Conservation (phyloP, 352 stramenopile genomes). For the Globisporangium alternatum region DNA sequence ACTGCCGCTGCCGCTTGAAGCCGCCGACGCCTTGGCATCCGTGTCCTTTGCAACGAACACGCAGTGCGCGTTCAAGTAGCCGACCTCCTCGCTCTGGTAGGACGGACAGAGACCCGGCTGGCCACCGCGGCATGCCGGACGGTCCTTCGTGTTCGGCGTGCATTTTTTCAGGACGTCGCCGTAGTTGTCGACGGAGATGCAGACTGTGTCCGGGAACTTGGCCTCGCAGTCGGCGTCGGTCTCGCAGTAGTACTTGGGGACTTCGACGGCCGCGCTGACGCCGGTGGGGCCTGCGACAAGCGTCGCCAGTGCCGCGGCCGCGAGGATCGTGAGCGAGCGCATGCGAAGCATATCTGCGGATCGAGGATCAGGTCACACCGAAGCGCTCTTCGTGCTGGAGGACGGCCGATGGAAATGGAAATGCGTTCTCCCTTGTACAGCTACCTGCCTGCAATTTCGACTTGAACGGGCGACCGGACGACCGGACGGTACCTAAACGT, state of each 20-base stretch:
- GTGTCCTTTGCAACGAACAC: slow-evolving; percentile 70
- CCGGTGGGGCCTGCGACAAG: slow-evolving; percentile 2
- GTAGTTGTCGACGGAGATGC: slow-evolving; percentile 78
- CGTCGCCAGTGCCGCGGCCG: background rate
- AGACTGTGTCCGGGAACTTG: slow-evolving; percentile 65
- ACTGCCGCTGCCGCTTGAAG: slow-evolving; percentile 13
- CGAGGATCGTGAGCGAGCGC: slow-evolving; percentile 16
- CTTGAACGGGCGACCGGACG: background rate
- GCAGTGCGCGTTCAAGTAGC: slow-evolving; percentile 82
- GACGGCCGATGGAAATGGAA: background rate
- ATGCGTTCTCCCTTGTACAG: background rate
- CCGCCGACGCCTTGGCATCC: slow-evolving; percentile 6
- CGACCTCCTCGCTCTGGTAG: slow-evolving; percentile 65
- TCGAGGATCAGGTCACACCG: background rate
- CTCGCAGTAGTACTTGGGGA: slow-evolving; percentile 48
- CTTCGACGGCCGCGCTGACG: slow-evolving; percentile 11
- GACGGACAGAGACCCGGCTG: slow-evolving; percentile 74
- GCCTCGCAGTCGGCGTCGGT: slow-evolving; percentile 69
- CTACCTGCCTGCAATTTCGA: background rate
- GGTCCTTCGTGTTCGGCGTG: slow-evolving; percentile 75
- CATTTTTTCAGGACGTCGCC: slow-evolving; percentile 74
- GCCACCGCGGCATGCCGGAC: slow-evolving; percentile 67
- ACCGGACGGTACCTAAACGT: background rate
- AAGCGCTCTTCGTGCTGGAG: background rate
- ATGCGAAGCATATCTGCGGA: slow-evolving; percentile 2